Evolutionary conservation across 2,329 filamentous ascomycete species (phyloP).

Genomic region (Diaporthe longicolla): DNA sequence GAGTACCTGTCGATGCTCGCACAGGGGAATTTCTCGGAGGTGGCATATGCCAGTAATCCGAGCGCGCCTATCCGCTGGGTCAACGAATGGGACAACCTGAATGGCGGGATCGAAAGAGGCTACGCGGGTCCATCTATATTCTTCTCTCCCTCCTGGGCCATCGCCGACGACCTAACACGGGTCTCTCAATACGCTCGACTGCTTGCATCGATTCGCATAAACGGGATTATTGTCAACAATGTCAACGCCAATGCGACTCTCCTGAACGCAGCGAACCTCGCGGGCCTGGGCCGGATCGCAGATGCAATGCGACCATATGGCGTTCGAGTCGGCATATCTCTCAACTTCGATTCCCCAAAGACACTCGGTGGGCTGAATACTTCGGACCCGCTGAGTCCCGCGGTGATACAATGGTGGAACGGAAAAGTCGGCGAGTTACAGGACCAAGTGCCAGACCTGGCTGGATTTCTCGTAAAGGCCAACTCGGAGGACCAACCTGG

Average conservation of each 20-base stretch:
- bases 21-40: slow-evolving; percentile 67
- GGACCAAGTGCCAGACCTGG: slow-evolving; percentile 73
- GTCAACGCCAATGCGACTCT: slow-evolving; percentile 77
- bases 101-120: slow-evolving; percentile 76
- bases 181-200: slow-evolving; percentile 75
- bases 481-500: slow-evolving; percentile 81
- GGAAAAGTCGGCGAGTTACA: slow-evolving; percentile 73
- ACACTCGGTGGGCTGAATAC: slow-evolving; percentile 63
- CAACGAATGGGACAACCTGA: slow-evolving; percentile 82
- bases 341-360: slow-evolving; percentile 77
- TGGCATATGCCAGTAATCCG: slow-evolving; percentile 67
- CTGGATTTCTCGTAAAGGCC: slow-evolving; percentile 79
- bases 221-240: slow-evolving; percentile 78
- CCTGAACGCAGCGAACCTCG: slow-evolving; percentile 69
- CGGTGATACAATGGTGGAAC: slow-evolving; percentile 74
- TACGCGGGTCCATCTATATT: slow-evolving; percentile 79
- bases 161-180: slow-evolving; percentile 69
- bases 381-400: slow-evolving; percentile 74
- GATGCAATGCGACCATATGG: slow-evolving; percentile 78
- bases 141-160: slow-evolving; percentile 66
- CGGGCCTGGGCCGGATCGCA: slow-evolving; percentile 73
- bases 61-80: slow-evolving; percentile 76
- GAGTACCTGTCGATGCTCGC: slow-evolving; percentile 77
- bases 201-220: slow-evolving; percentile 75
- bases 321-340: slow-evolving; percentile 74